Evolutionary conservation across 306 rosid genomes (phyloP).

Genomic region (Lathyrus tuberosus): DNA sequence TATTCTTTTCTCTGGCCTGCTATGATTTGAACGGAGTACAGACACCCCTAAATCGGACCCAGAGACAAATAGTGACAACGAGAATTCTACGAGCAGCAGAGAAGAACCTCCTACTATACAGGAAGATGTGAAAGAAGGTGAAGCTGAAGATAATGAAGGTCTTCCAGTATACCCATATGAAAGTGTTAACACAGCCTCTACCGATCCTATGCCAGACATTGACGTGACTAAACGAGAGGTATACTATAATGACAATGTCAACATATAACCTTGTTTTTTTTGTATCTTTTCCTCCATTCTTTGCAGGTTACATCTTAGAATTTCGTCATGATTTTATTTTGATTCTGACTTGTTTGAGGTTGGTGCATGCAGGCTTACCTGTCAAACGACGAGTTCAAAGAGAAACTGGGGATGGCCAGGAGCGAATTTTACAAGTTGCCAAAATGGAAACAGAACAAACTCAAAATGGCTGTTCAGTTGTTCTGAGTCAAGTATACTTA

Average conservation of each 20-base stretch:
- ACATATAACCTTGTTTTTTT: constrained; percentile 16
- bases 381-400: constrained; percentile 79
- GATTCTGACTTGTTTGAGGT: constrained; percentile 44
- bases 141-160: constrained; percentile 77
- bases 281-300: not conserved
- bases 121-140: constrained; percentile 89
- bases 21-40: constrained; percentile 51
- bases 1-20: constrained; percentile 32
- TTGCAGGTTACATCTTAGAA: constrained; percentile 18
- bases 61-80: constrained; percentile 47
- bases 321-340: constrained; percentile 27
- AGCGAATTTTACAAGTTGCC: constrained; percentile 80
- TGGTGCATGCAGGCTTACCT: constrained; percentile 73
- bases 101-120: constrained; percentile 73
- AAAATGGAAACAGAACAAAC: constrained; percentile 99
- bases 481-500: constrained; percentile 58
- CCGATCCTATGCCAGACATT: constrained; percentile 70
- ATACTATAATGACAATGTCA: constrained; percentile 25
- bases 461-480: constrained; percentile 82
- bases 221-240: constrained; percentile 99
- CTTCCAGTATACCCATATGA: constrained; percentile 78
- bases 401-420: constrained; percentile 74
- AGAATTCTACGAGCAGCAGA: constrained; percentile 54
- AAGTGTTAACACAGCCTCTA: constrained; percentile 61
- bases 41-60: constrained; percentile 51